Base-by-base conservation (phyloP, 1,284 basidiomycete species). In the Heterobasidion occidentale region DNA sequence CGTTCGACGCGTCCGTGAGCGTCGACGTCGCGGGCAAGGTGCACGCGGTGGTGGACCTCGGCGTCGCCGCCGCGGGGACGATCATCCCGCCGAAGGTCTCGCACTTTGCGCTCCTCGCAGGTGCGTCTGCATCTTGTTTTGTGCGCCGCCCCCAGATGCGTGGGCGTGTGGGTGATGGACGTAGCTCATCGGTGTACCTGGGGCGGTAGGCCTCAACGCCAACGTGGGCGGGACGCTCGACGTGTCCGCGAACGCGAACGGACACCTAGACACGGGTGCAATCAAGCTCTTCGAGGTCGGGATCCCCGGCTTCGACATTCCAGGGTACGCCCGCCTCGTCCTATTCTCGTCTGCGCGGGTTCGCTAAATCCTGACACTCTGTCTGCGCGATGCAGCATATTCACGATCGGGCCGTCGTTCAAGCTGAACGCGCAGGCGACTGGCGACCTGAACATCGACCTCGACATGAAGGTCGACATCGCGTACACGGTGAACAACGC, bases 1-100 rank as follows among this genome's bases (percentile, higher is more conserved):
- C 57, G 17, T 62, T 72, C 51, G 61, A 60, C 7, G 77, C 70
- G 0, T 62, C 67, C 15, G 60, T 75, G 14, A 71, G 72, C 15
- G 70, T 77, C 9, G 71, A 75, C 56, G 70, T 77, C 0, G 64
- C 72, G 33, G 72, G 73, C 6, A 72, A 75, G 46, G 73, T 65
- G 5, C 54, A 68, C 52, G 73, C 71, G 0, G 60, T 64, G 2
- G 66, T 74, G 14, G 65, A 66, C 27, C 65, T 79, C 46, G 78
- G 78, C 11, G 64, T 78, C 20, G 71, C 68, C 3, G 74, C 71
- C 0, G 67, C 65, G 4, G 79, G 79, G 3, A 74, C 70, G 1
- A 56, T 80, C 27, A 52, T 79, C 4, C 77, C 78, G 1, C 76
- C 77, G 15, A 58, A 65, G 9, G 34, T 77, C 46, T 56, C 56